Evolutionary conservation across 805 yeast genomes (phyloP).

Genomic region (Lipomyces starkeyi): DNA sequence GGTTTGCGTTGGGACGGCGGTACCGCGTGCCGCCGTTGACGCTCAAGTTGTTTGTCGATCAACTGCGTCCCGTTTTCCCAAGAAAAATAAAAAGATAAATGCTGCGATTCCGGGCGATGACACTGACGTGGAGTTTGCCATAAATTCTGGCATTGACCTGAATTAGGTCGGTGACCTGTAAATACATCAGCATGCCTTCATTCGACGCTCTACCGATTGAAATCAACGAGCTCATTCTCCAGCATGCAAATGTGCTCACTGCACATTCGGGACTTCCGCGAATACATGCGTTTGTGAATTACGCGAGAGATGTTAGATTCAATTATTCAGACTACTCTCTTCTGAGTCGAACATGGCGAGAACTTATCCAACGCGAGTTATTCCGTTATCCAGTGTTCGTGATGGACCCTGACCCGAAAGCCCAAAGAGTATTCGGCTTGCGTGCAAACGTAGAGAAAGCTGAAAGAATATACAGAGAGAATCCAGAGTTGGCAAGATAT

Average conservation of each 20-base stretch:
- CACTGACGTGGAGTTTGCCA: not conserved
- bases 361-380: not conserved
- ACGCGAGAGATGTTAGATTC: not conserved
- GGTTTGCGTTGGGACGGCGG: not conserved
- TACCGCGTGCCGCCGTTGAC: not conserved
- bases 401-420: not conserved
- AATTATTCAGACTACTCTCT: not conserved
- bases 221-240: not conserved
- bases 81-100: not conserved
- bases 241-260: slow-evolving; percentile 1
- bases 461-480: not conserved
- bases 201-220: not conserved
- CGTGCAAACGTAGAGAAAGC: not conserved
- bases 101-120: not conserved
- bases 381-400: not conserved
- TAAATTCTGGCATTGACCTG: not conserved
- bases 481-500: not conserved
- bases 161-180: not conserved
- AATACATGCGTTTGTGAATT: not conserved
- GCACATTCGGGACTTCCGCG: not conserved
- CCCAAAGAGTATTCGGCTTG: not conserved
- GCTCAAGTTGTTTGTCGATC: not conserved
- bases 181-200: not conserved
- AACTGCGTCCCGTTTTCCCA: not conserved
- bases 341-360: not conserved